phyloP scores from a whole-genome alignment of 225 moss, liverwort and hornwort genomes.

The Marchantia paleacea region DNA sequence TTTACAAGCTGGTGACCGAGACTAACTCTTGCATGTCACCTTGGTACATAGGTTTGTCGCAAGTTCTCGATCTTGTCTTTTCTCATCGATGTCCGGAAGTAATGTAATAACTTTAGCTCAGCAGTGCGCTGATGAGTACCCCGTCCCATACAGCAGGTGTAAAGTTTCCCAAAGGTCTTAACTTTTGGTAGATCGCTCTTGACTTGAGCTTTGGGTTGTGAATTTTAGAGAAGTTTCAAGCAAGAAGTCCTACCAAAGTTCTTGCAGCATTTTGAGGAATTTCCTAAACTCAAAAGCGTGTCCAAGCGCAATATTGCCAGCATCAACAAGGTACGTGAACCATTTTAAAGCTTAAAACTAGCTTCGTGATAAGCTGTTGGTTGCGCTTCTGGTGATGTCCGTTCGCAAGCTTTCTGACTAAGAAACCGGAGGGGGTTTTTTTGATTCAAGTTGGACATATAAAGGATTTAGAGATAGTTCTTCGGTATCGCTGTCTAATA shows the following conservation, averaged over 20 bases:
- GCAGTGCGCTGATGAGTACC: no score
- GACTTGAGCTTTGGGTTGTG: constrained; percentile 1
- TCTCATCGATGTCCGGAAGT: not conserved
- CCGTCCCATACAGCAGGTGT: not conserved
- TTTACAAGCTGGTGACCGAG: not conserved
- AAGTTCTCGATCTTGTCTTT: not conserved
- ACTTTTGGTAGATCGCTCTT: not conserved
- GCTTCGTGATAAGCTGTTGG: not conserved
- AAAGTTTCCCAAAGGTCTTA: no score
- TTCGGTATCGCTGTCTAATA: not conserved
- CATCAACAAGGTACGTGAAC: constrained; percentile 48
- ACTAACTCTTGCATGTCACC: not conserved
- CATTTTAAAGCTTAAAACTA: not conserved
- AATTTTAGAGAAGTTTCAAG: constrained; percentile 74
- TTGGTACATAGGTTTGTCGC: not conserved
- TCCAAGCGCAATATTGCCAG: constrained; percentile 39
- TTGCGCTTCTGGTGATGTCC: not conserved
- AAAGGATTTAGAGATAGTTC: not conserved
- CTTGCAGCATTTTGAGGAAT: constrained; percentile 81
- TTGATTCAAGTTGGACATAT: not conserved
- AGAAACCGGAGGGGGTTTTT: not conserved
- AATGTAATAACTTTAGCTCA: not conserved
- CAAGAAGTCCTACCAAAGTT: constrained; percentile 63
- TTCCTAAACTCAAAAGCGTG: constrained; percentile 54
- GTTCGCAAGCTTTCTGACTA: not conserved